phyloP scores from a whole-genome alignment of 805 yeast species.

The Tetrapisispora namnaoensis region DNA sequence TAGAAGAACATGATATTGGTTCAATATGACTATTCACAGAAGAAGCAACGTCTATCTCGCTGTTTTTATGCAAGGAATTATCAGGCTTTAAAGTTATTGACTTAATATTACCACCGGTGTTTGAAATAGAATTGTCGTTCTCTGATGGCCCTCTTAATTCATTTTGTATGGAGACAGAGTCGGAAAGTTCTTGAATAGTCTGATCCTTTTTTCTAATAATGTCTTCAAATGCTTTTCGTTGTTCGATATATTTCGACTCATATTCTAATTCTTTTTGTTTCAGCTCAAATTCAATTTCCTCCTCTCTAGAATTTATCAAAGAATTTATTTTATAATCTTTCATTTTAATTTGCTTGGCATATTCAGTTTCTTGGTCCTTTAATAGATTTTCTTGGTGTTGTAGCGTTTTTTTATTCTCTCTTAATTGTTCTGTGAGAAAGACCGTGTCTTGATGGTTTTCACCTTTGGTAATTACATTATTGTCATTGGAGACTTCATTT shows the following conservation, averaged over 20 bases:
- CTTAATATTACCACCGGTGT: not conserved
- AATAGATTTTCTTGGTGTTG: not conserved
- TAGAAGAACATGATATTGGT: not conserved
- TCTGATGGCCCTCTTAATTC: not conserved
- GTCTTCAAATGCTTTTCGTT: not conserved
- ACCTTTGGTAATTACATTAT: not conserved
- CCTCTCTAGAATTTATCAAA: not conserved
- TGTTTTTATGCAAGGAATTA: too few species aligned
- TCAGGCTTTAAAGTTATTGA: not conserved
- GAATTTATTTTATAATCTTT: not conserved
- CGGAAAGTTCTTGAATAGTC: not conserved
- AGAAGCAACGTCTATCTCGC: not conserved
- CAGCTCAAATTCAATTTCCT: not conserved
- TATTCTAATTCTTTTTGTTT: conserved; percentile 1
- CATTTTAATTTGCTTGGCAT: not conserved
- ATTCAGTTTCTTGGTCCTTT: not conserved
- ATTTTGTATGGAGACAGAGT: not conserved
- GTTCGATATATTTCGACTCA: not conserved
- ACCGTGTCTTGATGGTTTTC: not conserved
- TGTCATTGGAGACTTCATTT: not conserved
- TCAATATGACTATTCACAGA: not conserved
- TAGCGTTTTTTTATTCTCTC: not conserved
- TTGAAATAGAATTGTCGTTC: not conserved
- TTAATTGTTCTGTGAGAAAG: not conserved
- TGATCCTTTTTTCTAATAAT: not conserved